These are phyloP conservation scores for Begonia loranthoides DNA, from an alignment of 306 rosid genomes.

Conservation along the genomic window DNA sequence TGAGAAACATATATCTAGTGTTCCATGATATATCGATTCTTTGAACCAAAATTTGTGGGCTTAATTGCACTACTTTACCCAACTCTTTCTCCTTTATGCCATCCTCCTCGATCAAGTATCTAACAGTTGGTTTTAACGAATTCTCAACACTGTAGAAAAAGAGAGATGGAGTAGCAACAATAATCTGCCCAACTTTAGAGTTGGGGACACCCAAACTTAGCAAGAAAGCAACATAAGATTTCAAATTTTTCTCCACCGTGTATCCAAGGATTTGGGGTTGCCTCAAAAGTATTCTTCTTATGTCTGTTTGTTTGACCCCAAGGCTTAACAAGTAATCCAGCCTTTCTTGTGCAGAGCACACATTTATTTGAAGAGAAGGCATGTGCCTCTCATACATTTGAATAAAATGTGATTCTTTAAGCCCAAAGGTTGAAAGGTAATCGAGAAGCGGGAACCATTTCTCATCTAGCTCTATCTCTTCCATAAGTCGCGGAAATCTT, in stretches of 20 bases:
- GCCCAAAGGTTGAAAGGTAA: conserved; percentile 75
- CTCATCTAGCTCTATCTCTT: conserved; percentile 57
- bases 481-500: conserved; percentile 55
- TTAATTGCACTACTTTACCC: conserved; percentile 85
- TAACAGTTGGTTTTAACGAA: conserved; percentile 75
- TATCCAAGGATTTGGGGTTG: conserved; percentile 86
- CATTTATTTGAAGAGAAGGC: conserved; percentile 85
- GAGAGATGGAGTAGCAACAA: conserved; percentile 66
- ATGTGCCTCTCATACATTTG: conserved; percentile 88
- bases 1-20: conserved; percentile 59
- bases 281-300: conserved; percentile 72
- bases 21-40: conserved; percentile 83
- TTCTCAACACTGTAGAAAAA: conserved; percentile 87
- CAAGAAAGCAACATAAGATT: conserved; percentile 74
- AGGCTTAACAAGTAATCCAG: conserved; percentile 78
- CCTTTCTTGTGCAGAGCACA: conserved; percentile 71
- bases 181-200: conserved; percentile 79
- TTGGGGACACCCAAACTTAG: conserved; percentile 59
- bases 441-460: conserved; percentile 91
- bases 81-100: conserved; percentile 87
- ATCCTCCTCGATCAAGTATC: conserved; percentile 84
- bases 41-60: conserved; percentile 92
- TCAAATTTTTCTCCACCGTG: conserved; percentile 76
- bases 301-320: conserved; percentile 80
- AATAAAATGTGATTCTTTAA: conserved; percentile 81